Percentiles rank a stretch among this genome's conserved stretches.
Evolutionary conservation across 1,139 yeast species (phyloP).

Genomic region (Candida tunisiensis): DNA sequence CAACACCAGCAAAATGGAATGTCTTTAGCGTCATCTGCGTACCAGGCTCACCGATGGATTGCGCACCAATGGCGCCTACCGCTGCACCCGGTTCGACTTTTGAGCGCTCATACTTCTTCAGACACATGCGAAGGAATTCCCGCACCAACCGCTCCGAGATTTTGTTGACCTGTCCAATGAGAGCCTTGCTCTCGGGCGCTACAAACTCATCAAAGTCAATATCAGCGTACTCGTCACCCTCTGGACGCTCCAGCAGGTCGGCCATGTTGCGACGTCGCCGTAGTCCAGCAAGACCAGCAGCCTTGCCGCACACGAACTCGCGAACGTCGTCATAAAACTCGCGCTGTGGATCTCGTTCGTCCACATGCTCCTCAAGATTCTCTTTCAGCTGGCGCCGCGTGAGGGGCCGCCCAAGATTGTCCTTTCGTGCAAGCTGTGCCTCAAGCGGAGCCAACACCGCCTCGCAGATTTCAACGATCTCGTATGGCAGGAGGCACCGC

Average conservation of each 20-base stretch:
- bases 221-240: conserved; percentile 18
- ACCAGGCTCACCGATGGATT: conserved; percentile 98
- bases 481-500: conserved; percentile 50
- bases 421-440: conserved; percentile 41
- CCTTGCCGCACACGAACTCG: conserved; percentile 25
- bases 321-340: conserved; percentile 36
- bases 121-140: conserved; percentile 62
- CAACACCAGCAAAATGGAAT: conserved; percentile 99
- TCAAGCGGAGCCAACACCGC: conserved; percentile 46
- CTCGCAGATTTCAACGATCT: conserved; percentile 40
- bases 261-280: conserved; percentile 39
- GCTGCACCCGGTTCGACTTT: conserved; percentile 99
- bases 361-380: conserved; percentile 29
- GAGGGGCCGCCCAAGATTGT: conserved; percentile 52
- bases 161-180: conserved; percentile 60
- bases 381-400: conserved; percentile 21
- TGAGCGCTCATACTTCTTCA: conserved; percentile 73
- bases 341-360: conserved; percentile 75
- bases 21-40: conserved; percentile 98
- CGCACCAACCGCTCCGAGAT: conserved; percentile 44
- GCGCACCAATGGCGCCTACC: conserved; percentile 98
- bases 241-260: conserved; percentile 27
- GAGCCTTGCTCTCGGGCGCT: conserved; percentile 20
- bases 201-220: conserved; percentile 31
- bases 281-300: conserved; percentile 35